Evolutionary conservation across 768 basidiomycete genomes (phyloP).

Genomic region (Tubosaeta sp.): DNA sequence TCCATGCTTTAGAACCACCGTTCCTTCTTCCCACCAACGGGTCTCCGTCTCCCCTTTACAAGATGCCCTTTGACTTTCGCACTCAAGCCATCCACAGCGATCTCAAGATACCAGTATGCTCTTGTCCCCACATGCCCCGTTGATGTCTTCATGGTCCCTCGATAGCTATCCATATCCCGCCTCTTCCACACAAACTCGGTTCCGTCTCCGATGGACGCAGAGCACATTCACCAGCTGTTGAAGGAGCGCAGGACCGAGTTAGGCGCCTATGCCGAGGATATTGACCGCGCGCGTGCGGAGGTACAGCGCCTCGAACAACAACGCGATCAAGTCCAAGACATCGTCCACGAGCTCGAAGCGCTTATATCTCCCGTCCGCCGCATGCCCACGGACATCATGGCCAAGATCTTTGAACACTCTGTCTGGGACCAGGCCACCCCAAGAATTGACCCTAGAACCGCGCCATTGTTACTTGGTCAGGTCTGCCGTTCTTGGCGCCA

Average conservation of each 20-base stretch:
- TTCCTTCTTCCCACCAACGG: neutral
- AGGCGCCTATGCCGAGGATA: conserved; percentile 12
- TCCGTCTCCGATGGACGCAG: conserved; percentile 22
- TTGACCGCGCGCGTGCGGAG: conserved; percentile 21
- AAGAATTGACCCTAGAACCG: conserved; percentile 8
- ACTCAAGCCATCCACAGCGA: neutral
- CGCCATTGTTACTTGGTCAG: conserved; percentile 26
- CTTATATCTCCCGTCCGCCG: conserved; percentile 29
- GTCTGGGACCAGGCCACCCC: conserved; percentile 8
- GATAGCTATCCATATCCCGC: conserved; percentile 22
- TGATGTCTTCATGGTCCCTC: neutral
- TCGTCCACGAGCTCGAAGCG: conserved; percentile 25
- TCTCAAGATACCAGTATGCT: conserved; percentile 21
- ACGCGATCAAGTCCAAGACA: conserved; percentile 1
- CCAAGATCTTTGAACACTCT: conserved; percentile 24
- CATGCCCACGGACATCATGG: conserved; percentile 30
- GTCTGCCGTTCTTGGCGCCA: conserved; percentile 30
- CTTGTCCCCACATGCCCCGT: neutral
- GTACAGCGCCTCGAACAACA: conserved; percentile 17
- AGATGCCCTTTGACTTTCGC: neutral
- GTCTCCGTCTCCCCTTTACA: neutral
- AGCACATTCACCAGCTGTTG: conserved; percentile 13
- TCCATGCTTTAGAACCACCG: neutral
- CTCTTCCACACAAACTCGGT: conserved; percentile 29
- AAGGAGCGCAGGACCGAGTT: conserved; percentile 15